Evolutionary conservation across 805 yeast genomes (phyloP), one percentile per base, ranked within the genome.

Genomic region (Starmera caribaea): DNA sequence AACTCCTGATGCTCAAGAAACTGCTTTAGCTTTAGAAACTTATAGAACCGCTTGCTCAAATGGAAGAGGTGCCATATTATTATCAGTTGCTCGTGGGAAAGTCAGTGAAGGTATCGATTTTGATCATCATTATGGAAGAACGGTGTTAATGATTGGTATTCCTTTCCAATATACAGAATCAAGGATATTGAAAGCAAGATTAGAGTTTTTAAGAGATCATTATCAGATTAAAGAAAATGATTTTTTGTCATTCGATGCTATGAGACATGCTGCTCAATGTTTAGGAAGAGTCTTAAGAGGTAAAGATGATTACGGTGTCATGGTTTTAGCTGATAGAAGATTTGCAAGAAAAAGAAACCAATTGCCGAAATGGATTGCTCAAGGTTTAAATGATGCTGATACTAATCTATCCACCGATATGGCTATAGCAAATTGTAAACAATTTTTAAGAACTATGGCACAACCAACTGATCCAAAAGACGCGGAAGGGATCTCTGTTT

Each of bases 191-290:
- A 92, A 92, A 51, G 98, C 99, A 1, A 73, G 99, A 38, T 66
- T 92, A 35, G 98, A 92, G 61, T 92, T 92, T 53, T 62, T 92
- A 58, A 70, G 97, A 48, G 97, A 92, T 56, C 89, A 88, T 53
- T 90, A 76, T 58, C 94, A 88, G 52, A 90, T 92, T 41, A 73
- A 87, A 46, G 98, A 92, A 54, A 88, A 86, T 55, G 98, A 92
- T 54, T 92, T 92, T 57, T 59, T 92, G 31, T 89, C 97, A 10
- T 92, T 92, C 69, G 99, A 92, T 62, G 99, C 99, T 12, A 92
- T 92, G 98, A 77, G 99, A 56, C 99, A 92, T 64, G 99, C 97
- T 4, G 97, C 99, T 0, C 99, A 92, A 61, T 92, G 99, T 63
- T 64, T 92, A 54, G 99, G 99, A 10, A 78, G 99, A 57, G 98